Evolutionary conservation across 345 rosid genomes (phyloP).

Genomic region (Gossypium rotundifolium): DNA sequence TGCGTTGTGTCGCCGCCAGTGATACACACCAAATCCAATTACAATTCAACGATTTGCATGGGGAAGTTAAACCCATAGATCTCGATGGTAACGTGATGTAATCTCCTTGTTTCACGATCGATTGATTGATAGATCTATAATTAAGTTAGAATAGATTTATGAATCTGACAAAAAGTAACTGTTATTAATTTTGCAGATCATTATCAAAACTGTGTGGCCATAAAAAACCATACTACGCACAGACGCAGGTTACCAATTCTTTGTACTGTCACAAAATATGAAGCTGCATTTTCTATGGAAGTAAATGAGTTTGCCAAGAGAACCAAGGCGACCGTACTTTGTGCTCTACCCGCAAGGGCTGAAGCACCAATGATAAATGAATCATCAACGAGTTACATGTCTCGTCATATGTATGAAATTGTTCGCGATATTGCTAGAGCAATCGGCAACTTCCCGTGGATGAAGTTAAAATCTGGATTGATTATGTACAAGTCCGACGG

Average conservation of each 20-base stretch:
- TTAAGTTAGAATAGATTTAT: not conserved
- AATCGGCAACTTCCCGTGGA: not conserved
- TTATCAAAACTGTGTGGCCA: not conserved
- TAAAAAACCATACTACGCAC: not conserved
- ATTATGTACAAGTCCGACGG: too few relatives aligned
- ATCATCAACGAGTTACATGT: conserved; percentile 2
- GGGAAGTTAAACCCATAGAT: not conserved
- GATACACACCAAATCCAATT: not conserved
- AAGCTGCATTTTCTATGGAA: not conserved
- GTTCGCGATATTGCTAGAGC: not conserved
- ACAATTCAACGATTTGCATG: not conserved
- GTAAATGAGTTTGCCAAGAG: not conserved
- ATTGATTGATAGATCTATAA: not conserved
- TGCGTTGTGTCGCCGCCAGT: not conserved
- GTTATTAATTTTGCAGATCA: not conserved
- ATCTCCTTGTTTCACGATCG: not conserved
- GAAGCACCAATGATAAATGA: not conserved
- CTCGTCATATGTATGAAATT: not conserved
- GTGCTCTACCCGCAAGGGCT: not conserved
- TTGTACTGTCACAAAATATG: conserved; percentile 1
- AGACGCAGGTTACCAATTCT: not conserved
- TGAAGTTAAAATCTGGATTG: not conserved
- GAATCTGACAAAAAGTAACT: not conserved
- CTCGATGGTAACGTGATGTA: not conserved
- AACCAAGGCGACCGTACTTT: not conserved